Evolutionary conservation across 192 early-diverging fungal species (phyloP).

Genomic region (Physocladia obscura): DNA sequence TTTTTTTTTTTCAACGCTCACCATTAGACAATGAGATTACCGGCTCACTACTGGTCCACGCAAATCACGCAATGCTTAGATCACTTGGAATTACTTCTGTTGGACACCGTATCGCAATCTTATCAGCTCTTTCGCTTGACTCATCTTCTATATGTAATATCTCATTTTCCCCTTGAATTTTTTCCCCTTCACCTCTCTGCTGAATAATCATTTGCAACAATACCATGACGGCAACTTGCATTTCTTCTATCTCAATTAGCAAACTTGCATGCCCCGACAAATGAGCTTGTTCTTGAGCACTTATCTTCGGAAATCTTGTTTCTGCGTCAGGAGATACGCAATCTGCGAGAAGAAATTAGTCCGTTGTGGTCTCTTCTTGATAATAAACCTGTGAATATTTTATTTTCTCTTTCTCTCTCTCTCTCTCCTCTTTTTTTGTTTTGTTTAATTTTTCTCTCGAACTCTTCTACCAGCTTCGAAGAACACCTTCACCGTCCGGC

Average conservation of each 20-base stretch:
- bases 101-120: constrained; percentile 83
- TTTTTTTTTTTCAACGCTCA: background rate
- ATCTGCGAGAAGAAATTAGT: constrained; percentile 28
- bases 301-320: constrained; percentile 20
- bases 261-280: no score
- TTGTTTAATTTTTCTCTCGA: no score
- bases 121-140: constrained; percentile 88
- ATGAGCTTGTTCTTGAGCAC: constrained; percentile 57
- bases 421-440: background rate
- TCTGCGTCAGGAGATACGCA: constrained; percentile 19
- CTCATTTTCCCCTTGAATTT: background rate
- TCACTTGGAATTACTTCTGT: constrained; percentile 83
- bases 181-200: background rate
- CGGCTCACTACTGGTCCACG: constrained; percentile 82
- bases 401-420: no score
- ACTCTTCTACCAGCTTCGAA: no score
- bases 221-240: no score
- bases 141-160: background rate
- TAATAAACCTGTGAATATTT: constrained; percentile 40
- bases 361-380: constrained; percentile 43
- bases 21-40: constrained; percentile 80
- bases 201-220: no score
- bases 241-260: no score
- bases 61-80: constrained; percentile 88
- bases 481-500: no score